phyloP scores from a whole-genome alignment of 2,329 filamentous ascomycete species.

The Pseudocercospora pini-densiflorae region DNA sequence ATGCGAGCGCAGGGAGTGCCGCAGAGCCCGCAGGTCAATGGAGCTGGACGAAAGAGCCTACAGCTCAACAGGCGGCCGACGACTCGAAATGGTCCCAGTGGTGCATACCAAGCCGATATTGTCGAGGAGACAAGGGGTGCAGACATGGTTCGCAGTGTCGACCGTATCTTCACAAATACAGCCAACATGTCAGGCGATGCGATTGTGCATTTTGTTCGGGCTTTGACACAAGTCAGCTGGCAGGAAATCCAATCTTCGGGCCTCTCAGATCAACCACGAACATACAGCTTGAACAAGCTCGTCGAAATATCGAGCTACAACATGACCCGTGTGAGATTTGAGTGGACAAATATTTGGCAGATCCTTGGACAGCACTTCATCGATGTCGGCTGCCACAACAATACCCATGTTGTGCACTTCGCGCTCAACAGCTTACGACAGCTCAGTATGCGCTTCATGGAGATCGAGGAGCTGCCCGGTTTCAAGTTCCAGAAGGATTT shows the following conservation, averaged over 20 bases:
- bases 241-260: slow-evolving; percentile 98
- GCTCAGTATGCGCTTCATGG: slow-evolving; percentile 98
- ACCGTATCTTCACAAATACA: slow-evolving; percentile 96
- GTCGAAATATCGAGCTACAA: slow-evolving; percentile 99
- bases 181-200: slow-evolving; percentile 91
- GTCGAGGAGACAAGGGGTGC: slow-evolving; percentile 91
- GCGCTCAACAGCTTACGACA: slow-evolving; percentile 94
- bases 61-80: slow-evolving; percentile 62
- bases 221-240: slow-evolving; percentile 95
- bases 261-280: slow-evolving; percentile 91
- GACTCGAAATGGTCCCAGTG: slow-evolving; percentile 46
- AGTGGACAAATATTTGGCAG: slow-evolving; percentile 98
- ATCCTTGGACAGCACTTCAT: slow-evolving; percentile 99
- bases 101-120: slow-evolving; percentile 71
- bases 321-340: slow-evolving; percentile 97
- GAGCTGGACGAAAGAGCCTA: slow-evolving; percentile 45
- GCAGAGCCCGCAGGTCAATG: slow-evolving; percentile 23
- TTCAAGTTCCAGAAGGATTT: slow-evolving; percentile 99
- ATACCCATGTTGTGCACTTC: slow-evolving; percentile 97
- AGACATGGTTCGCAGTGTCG: slow-evolving; percentile 89
- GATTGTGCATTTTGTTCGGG: slow-evolving; percentile 92
- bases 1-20: slow-evolving; percentile 63
- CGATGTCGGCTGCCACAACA: slow-evolving; percentile 92
- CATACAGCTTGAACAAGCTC: slow-evolving; percentile 96
- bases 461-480: slow-evolving; percentile 94